A percentile compares a stretch with the other conserved stretches of the same genome.
Conservation (phyloP, 345 rosid genomes). For the Heritiera littoralis region DNA sequence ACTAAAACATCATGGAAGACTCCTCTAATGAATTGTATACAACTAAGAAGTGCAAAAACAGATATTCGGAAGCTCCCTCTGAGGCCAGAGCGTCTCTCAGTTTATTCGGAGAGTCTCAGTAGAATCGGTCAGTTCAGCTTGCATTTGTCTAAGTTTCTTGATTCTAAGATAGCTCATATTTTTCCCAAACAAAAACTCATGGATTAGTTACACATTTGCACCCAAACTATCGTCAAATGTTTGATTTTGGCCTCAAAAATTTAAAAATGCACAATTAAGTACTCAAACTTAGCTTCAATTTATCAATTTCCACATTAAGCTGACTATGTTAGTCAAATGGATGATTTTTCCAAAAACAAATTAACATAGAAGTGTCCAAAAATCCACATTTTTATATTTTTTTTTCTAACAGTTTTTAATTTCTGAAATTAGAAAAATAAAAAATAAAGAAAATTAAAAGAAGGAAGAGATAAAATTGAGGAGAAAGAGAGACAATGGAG, state of each 20-base stretch:
- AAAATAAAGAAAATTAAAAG: background rate
- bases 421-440: background rate
- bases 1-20: conserved; percentile 75
- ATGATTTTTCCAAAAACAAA: background rate
- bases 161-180: background rate
- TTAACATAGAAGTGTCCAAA: background rate
- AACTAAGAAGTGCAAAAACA: conserved; percentile 33
- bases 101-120: conserved; percentile 59
- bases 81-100: conserved; percentile 62
- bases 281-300: background rate
- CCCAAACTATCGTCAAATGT: background rate
- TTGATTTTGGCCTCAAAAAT: background rate
- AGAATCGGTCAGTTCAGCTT: conserved; percentile 47
- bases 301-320: background rate
- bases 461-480: background rate
- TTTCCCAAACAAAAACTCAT: background rate
- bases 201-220: background rate
- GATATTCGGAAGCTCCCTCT: conserved; percentile 55
- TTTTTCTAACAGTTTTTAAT: background rate
- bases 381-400: background rate
- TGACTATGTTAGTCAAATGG: background rate
- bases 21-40: conserved; percentile 65
- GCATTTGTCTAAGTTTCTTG: background rate
- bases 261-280: background rate
- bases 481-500: background rate